A percentile compares a stretch with the other conserved stretches of the same genome.
Conservation (phyloP, 805 yeast genomes). For the Saccharomyces paradoxus region DNA sequence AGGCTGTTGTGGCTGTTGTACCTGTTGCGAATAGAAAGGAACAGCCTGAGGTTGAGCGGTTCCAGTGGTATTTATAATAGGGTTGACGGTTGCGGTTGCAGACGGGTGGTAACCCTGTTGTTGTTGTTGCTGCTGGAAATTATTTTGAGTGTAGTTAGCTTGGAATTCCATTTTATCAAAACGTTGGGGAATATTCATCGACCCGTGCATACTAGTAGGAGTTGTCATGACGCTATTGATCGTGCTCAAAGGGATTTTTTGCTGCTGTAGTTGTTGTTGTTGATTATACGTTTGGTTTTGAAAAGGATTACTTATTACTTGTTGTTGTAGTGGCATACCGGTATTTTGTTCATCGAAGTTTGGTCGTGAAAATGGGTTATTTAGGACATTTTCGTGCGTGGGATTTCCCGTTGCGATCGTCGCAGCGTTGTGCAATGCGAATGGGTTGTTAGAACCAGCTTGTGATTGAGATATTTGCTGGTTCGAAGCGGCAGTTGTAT, state of each 20-base stretch:
- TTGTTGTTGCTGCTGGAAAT: slow-evolving; percentile 12
- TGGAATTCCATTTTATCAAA: background rate
- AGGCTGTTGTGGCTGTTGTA: slow-evolving; percentile 14
- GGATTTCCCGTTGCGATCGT: slow-evolving; percentile 11
- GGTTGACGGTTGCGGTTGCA: background rate
- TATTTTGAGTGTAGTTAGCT: background rate
- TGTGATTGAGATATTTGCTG: slow-evolving; percentile 9
- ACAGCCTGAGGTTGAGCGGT: background rate
- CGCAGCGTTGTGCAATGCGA: slow-evolving; percentile 26
- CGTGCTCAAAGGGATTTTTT: background rate
- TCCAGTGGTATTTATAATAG: background rate
- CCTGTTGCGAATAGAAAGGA: slow-evolving; percentile 1
- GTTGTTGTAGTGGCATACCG: slow-evolving; percentile 2
- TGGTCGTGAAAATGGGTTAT: slow-evolving; percentile 11
- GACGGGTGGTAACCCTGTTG: background rate
- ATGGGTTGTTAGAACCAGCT: slow-evolving; percentile 34
- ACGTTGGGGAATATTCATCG: slow-evolving; percentile 1
- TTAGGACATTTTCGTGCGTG: slow-evolving; percentile 2
- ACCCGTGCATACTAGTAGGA: background rate
- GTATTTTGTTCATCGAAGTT: slow-evolving; percentile 5
- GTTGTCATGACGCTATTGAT: background rate
- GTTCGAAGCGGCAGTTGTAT: slow-evolving; percentile 3
- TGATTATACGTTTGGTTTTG: background rate
- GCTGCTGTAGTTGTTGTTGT: slow-evolving; percentile 2
- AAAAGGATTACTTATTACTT: background rate